Evolutionary conservation across 106 monocot species (phyloP).

Genomic region (Acanthochlamys bracteata): DNA sequence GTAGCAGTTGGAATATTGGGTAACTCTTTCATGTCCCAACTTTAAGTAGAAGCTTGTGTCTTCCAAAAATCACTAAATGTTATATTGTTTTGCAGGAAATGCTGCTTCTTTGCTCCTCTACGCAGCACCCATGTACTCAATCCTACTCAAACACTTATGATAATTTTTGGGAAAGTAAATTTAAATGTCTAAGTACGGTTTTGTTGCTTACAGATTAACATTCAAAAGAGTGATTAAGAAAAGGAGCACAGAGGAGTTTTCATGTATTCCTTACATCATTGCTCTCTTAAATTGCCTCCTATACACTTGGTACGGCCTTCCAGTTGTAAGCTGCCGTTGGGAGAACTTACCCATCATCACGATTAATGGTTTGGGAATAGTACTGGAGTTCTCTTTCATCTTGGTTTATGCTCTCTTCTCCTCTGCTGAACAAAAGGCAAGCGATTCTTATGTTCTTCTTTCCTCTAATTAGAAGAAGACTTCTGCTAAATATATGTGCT

Average conservation of each 20-base stretch:
- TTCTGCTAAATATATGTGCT: too few species aligned
- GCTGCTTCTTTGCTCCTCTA: slow-evolving; percentile 58
- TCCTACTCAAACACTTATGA: background rate
- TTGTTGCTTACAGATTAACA: slow-evolving; percentile 33
- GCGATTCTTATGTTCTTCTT: background rate
- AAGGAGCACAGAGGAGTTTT: slow-evolving; percentile 52
- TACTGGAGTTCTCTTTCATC: slow-evolving; percentile 56
- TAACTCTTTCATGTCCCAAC: slow-evolving; percentile 3
- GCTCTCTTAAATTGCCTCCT: slow-evolving; percentile 63
- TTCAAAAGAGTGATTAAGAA: slow-evolving; percentile 55
- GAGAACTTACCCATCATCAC: slow-evolving; percentile 55
- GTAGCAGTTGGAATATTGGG: slow-evolving; percentile 49
- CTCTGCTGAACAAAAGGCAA: slow-evolving; percentile 33
- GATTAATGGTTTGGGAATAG: slow-evolving; percentile 58
- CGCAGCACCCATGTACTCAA: slow-evolving; percentile 48
- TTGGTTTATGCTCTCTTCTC: slow-evolving; percentile 47
- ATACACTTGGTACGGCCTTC: slow-evolving; percentile 75
- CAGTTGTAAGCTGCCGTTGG: slow-evolving; percentile 51
- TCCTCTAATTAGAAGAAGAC: too few species aligned
- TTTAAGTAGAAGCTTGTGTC: background rate
- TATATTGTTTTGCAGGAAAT: slow-evolving; percentile 33
- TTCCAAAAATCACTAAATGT: background rate
- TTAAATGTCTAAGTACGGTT: background rate
- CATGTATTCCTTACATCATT: slow-evolving; percentile 59
- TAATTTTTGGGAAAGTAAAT: background rate